Evolutionary conservation across 129 eudicot species (phyloP), one percentile per base, ranked within the genome.

Genomic region (Helianthus tuberosus): DNA sequence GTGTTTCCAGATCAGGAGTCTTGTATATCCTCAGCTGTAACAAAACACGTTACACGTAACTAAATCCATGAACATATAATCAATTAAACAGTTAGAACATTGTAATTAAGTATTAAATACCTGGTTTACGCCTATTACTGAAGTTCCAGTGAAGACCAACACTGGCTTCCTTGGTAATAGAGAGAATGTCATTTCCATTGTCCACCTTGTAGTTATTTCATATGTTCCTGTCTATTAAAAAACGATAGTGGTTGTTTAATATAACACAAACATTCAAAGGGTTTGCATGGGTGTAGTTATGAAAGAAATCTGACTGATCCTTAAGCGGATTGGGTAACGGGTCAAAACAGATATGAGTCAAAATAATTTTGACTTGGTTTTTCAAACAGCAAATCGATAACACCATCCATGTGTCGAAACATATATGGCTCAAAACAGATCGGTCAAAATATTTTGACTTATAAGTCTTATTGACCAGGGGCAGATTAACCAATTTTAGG

Each of bases 121-220:
- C 97, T 95, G 99, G 63, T 95, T 95, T 70, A 95, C 75, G 38
- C 94, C 96, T 97, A 95, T 91, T 53, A 91, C 94, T 13, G 99
- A 95, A 69, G 97, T 95, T 23, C 99, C 99, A 4, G 99, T 95
- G 78, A 95, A 91, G 61, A 95, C 86, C 74, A 95, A 66, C 76
- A 91, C 83, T 66, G 97, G 99, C 68, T 95, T 95, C 99, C 97
- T 91, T 15, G 99, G 99, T 65, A 95, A 68, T 62, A 91, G 90
- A 38, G 83, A 27, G 79, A 91, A 95, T 54, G 72, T 80, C 97
- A 91, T 91, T 65, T 88, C 94, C 99, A 95, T 89, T 16, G 97
- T 88, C 99, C 97, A 91, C 67, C 97, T 82, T 46, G 97, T 89
- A 10, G 97, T 95, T 75, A 95, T 86, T 74, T 95, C 97, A 68